Evolutionary conservation across 176 grass and related monocot species (phyloP).

Genomic region (Oryza coarctata): DNA sequence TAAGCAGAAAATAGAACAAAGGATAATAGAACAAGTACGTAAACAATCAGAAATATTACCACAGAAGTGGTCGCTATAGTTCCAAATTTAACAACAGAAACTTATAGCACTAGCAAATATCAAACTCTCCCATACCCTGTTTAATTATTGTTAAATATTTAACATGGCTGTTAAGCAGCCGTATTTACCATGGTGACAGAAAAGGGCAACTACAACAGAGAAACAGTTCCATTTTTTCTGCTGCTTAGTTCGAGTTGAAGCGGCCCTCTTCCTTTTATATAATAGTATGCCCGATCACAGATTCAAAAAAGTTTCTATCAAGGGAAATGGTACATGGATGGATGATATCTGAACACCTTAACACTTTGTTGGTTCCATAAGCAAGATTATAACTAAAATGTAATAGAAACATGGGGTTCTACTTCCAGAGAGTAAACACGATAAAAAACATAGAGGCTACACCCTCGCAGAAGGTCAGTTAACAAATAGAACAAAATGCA

Average conservation of each 20-base stretch:
- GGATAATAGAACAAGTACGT: background rate
- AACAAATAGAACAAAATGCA: constrained; percentile 9
- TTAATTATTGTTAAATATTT: background rate
- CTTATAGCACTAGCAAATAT: constrained; percentile 1
- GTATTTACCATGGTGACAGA: background rate
- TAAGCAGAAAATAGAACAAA: background rate
- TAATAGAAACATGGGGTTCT: background rate
- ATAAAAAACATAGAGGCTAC: background rate
- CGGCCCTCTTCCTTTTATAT: background rate
- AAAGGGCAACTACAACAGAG: background rate
- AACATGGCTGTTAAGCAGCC: background rate
- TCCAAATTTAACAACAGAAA: background rate
- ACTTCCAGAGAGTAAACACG: background rate
- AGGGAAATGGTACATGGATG: background rate
- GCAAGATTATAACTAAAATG: background rate
- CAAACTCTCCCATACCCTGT: background rate
- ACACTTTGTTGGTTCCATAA: constrained; percentile 3
- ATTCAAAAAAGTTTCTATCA: background rate
- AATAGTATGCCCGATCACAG: background rate
- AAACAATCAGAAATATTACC: constrained; percentile 5
- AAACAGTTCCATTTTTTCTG: background rate
- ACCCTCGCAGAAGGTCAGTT: background rate
- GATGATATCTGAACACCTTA: background rate
- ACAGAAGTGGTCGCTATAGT: background rate
- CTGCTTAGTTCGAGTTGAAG: background rate